phyloP scores from a whole-genome alignment of 108 stramenopile species.

The Fragilaria radians region DNA sequence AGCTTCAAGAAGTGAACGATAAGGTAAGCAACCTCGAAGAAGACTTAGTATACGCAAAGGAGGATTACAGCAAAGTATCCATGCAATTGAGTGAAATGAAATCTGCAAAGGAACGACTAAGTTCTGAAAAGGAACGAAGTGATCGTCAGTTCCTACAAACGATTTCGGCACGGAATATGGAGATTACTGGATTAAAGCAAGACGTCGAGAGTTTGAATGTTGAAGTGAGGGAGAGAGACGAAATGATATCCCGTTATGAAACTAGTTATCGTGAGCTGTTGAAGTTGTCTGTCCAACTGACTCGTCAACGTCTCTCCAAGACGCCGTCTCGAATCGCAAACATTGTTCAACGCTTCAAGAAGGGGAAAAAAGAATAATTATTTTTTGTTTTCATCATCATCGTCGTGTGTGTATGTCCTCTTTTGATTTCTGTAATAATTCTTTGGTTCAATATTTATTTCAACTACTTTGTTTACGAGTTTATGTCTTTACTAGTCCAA shows the following conservation, averaged over 20 bases:
- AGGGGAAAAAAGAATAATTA: slow-evolving; percentile 1
- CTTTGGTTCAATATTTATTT: too few relatives aligned
- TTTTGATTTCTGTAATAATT: too few relatives aligned
- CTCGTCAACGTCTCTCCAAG: slow-evolving; percentile 2
- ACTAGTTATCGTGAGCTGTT: slow-evolving; percentile 27
- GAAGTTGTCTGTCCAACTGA: slow-evolving; percentile 1
- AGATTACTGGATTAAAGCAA: slow-evolving; percentile 13
- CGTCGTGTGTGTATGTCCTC: too few relatives aligned
- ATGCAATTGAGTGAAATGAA: slow-evolving; percentile 3
- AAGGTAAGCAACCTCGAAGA: slow-evolving; percentile 16
- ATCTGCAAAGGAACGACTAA: slow-evolving; percentile 1
- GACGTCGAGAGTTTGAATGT: slow-evolving; percentile 17
- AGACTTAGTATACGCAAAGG: slow-evolving; percentile 13
- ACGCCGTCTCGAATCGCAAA: background rate
- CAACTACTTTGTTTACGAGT: too few relatives aligned
- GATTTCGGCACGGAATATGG: slow-evolving; percentile 17
- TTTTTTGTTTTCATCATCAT: too few relatives aligned
- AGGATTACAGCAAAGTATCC: background rate
- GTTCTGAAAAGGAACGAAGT: slow-evolving; percentile 10
- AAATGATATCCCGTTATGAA: slow-evolving; percentile 24
- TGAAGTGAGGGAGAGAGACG: slow-evolving; percentile 14
- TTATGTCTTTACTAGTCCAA: too few relatives aligned
- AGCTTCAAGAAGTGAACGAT: slow-evolving; percentile 18
- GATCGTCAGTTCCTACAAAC: slow-evolving; percentile 17
- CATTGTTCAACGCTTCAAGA: background rate